Conservation (phyloP, 177 flowering plant genomes). For the Vitis hybrid region DNA sequence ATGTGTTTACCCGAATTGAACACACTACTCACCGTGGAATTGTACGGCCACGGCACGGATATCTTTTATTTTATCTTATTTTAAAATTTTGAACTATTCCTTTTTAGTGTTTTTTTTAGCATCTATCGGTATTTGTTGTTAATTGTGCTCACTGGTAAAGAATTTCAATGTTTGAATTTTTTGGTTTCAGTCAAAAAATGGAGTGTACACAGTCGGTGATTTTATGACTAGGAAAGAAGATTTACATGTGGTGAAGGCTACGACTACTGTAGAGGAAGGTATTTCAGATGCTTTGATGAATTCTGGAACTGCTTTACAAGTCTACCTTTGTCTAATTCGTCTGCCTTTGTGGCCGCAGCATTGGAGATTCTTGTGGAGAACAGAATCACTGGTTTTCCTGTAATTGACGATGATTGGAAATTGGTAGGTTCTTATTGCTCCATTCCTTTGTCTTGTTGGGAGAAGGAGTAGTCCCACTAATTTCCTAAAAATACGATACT, state of each 20-base stretch:
- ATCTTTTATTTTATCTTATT: not conserved
- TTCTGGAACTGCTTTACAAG: not conserved
- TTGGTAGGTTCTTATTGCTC: conserved; percentile 41
- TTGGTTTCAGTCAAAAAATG: conserved; percentile 49
- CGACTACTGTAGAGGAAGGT: conserved; percentile 93
- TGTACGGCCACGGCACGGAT: not conserved
- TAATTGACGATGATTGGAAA: conserved; percentile 83
- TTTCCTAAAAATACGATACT: no score
- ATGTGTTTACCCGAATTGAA: not conserved
- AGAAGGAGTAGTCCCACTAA: no score
- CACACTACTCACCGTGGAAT: not conserved
- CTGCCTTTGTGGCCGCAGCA: conserved; percentile 44
- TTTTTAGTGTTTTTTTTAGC: not conserved
- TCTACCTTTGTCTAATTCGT: conserved; percentile 13
- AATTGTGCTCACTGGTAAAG: not conserved
- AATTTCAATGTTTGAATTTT: not conserved
- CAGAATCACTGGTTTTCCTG: conserved; percentile 92
- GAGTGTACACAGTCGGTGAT: conserved; percentile 77
- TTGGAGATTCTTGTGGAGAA: conserved; percentile 75
- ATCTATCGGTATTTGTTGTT: not conserved
- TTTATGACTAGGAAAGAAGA: conserved; percentile 85
- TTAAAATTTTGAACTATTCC: not conserved
- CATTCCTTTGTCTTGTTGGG: not conserved
- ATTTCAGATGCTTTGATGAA: conserved; percentile 3
- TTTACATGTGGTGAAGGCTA: conserved; percentile 69